Percentiles rank a stretch among this genome's conserved stretches.
These are phyloP conservation scores for Tylopilus sp. DNA, from an alignment of 768 basidiomycete species.

Conservation along the genomic window DNA sequence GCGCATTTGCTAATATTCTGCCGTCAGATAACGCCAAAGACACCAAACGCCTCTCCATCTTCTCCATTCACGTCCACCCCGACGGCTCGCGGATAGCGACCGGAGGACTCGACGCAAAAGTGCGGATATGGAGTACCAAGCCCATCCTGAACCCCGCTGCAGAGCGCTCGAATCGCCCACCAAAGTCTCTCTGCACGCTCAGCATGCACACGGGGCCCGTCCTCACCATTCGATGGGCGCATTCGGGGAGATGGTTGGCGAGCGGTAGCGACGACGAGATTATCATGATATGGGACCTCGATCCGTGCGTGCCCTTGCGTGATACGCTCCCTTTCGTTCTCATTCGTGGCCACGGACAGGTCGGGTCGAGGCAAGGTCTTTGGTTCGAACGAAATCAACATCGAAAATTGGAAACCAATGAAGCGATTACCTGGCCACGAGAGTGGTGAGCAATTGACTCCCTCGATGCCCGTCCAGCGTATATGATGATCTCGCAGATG, in stretches of 20 bases:
- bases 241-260: conserved; percentile 90
- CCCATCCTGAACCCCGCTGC: conserved; percentile 81
- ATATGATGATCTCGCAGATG: conserved; percentile 52
- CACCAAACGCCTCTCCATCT: conserved; percentile 76
- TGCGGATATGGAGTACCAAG: conserved; percentile 96
- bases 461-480: background rate
- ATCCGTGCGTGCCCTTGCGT: conserved; percentile 62
- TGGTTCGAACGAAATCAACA: conserved; percentile 93
- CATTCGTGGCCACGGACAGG: conserved; percentile 37
- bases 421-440: conserved; percentile 91
- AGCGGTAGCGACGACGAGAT: conserved; percentile 96
- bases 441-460: conserved; percentile 59
- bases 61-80: conserved; percentile 91
- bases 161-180: conserved; percentile 65
- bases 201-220: conserved; percentile 95
- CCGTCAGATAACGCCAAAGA: conserved; percentile 44
- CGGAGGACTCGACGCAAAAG: conserved; percentile 91
- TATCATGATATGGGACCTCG: conserved; percentile 95
- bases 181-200: conserved; percentile 86
- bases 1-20: background rate
- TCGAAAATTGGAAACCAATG: conserved; percentile 96
- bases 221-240: conserved; percentile 87
- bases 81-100: conserved; percentile 97
- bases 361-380: conserved; percentile 83
- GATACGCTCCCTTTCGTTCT: background rate